A percentile compares a stretch with the other conserved stretches of the same genome.
Conservation (phyloP, 257 asterid genomes). For the Solanum neorickii region DNA sequence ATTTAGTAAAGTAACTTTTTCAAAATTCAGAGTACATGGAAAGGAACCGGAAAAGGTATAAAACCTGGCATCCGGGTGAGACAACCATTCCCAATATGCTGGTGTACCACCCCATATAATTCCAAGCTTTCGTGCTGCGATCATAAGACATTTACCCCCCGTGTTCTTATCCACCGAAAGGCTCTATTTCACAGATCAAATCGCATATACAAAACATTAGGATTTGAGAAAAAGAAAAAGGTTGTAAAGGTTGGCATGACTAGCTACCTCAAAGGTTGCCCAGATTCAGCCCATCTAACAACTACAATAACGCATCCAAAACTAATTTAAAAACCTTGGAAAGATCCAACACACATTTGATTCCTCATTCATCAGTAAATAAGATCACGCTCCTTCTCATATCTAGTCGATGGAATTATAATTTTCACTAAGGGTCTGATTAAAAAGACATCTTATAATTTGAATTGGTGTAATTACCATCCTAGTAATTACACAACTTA, state of each 20-base stretch:
- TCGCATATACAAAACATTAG: not conserved
- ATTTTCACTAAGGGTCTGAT: not conserved
- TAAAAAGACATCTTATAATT: not conserved
- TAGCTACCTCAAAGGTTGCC: not conserved
- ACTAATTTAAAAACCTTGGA: not conserved
- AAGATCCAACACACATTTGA: not conserved
- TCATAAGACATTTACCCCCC: not conserved
- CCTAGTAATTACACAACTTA: not conserved
- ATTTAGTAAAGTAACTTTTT: not conserved
- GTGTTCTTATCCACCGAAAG: not conserved
- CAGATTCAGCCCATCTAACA: not conserved
- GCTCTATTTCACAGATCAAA: not conserved
- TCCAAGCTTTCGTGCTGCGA: not conserved
- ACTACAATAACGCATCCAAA: not conserved
- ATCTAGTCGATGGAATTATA: not conserved
- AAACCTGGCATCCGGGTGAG: not conserved
- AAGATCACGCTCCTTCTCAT: not conserved
- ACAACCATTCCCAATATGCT: not conserved
- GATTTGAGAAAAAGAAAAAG: not conserved
- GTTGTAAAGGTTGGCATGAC: not conserved
- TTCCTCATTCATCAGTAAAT: not conserved
- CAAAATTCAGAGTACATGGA: not conserved
- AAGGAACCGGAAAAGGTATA: not conserved
- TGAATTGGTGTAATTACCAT: not conserved
- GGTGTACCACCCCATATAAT: not conserved